phyloP scores from a whole-genome alignment of 169 alveolate genomes.

The Perkinsus olseni region DNA sequence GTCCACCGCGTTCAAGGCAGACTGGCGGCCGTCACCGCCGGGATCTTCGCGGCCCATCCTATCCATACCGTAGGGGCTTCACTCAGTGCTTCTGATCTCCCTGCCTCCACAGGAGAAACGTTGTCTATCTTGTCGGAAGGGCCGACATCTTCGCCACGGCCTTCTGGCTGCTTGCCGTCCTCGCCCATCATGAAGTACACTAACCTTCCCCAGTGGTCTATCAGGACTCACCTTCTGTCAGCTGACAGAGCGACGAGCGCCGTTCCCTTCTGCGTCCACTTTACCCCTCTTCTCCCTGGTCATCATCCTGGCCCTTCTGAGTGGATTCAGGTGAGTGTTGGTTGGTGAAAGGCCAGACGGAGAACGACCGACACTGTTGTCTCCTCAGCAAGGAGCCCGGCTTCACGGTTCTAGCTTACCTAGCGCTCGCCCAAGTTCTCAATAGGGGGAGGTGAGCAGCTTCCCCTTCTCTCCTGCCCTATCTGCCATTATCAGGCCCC shows the following conservation, averaged over 20 bases:
- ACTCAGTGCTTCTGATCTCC: neutral
- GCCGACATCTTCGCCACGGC: slow-evolving; percentile 26
- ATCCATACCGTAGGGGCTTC: slow-evolving; percentile 10
- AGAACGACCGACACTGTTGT: too few species aligned
- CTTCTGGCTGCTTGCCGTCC: slow-evolving; percentile 16
- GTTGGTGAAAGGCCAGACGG: too few species aligned
- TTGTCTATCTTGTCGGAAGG: slow-evolving; percentile 22
- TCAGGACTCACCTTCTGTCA: too few species aligned
- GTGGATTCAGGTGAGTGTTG: neutral
- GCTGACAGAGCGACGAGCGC: neutral
- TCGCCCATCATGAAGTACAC: neutral
- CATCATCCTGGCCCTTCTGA: neutral
- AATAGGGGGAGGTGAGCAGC: neutral
- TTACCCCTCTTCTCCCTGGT: neutral
- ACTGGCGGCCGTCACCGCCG: slow-evolving; percentile 7
- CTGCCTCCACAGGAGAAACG: slow-evolving; percentile 3
- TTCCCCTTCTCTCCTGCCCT: neutral
- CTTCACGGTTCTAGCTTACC: neutral
- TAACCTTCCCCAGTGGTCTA: neutral
- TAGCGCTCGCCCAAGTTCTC: neutral
- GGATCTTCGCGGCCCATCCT: slow-evolving; percentile 24
- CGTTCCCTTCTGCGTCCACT: neutral
- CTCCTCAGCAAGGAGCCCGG: neutral
- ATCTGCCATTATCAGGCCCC: neutral
- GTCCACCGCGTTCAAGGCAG: neutral